Base-by-base conservation (phyloP, 2,329 filamentous ascomycete genomes). In the Westerdykella sp. region DNA sequence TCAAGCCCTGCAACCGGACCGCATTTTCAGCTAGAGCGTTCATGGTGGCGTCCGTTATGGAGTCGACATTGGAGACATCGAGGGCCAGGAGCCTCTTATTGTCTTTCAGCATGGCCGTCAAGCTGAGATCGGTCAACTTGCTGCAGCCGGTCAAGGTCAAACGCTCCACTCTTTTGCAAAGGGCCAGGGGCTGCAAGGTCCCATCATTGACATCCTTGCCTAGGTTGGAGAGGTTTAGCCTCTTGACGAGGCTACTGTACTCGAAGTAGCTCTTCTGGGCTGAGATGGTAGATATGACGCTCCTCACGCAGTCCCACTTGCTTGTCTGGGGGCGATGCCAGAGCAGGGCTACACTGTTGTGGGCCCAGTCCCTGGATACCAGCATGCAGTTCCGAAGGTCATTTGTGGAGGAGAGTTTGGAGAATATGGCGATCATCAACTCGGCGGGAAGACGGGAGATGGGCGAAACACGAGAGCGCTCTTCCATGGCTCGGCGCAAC, bases 281-380 rank as follows among this genome's bases (percentile, higher is more conserved):
- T 37, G 80, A 77, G 30, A 96, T 79, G 1, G 91, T 90, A 45
- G 78, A 75, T 60, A 89, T 90, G 53, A 98, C 93, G 53, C 74
- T 84, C 57, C 81, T 75, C 57, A 96, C 81, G 62, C 89, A 89
- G 11, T 76, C 69, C 85, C 88, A 96, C 56, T 82, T 87, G 58
- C 85, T 89, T 71, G 93, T 97, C 22, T 87, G 83, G 1, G 93
- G 93, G 32, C 93, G 80, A 67, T 96, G 90, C 93, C 93, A 98
- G 16, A 98, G 76, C 52, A 95, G 78, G 50, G 93, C 91, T 54
- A 97, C 93, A 40, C 86, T 84, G 63, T 96, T 96, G 50, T 85
- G 77, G 22, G 93, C 86, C 93, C 93, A 98, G 49, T 84, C 81
- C 68, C 89, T 90, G 60, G 84, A 96, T n/a, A 95, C 90, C 51